Conservation (phyloP, 2,329 filamentous ascomycete genomes). For the Botrytis medusae region DNA sequence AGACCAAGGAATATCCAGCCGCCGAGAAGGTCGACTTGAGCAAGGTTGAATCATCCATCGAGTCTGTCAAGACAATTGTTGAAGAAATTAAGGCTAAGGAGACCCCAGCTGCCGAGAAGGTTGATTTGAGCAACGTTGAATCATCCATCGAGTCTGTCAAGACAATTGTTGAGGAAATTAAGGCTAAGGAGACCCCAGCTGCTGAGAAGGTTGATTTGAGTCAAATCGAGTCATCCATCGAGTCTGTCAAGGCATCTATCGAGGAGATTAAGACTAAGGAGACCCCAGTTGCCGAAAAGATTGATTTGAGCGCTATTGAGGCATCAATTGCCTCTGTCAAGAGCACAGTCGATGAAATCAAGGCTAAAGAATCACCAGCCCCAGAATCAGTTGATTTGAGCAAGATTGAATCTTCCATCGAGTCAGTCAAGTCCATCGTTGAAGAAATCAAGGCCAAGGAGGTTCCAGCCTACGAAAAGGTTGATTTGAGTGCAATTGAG, state of each 20-base stretch:
- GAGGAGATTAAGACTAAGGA: conserved; percentile 20
- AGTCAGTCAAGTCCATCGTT: conserved; percentile 24
- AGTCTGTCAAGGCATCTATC: conserved; percentile 9
- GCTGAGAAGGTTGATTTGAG: neutral
- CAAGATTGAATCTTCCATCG: conserved; percentile 20
- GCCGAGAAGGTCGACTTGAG: conserved; percentile 29
- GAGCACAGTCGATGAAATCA: conserved; percentile 21
- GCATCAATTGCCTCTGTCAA: conserved; percentile 21
- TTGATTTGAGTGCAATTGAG: conserved; percentile 27
- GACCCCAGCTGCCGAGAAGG: conserved; percentile 16
- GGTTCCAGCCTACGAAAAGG: conserved; percentile 22
- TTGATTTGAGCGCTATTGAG: conserved; percentile 25
- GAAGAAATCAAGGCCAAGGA: conserved; percentile 30
- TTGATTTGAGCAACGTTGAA: neutral
- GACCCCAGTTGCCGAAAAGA: conserved; percentile 18
- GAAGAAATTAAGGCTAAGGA: conserved; percentile 29
- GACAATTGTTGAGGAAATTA: conserved; percentile 24
- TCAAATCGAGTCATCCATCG: neutral
- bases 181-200: conserved; percentile 10
- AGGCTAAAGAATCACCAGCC: conserved; percentile 14
- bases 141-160: conserved; percentile 17
- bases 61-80: conserved; percentile 13
- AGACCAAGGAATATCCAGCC: conserved; percentile 25
- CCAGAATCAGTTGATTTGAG: neutral
- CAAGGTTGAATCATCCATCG: conserved; percentile 22